Conservation (phyloP, 768 basidiomycete species). For the Lactarius trivialis region DNA sequence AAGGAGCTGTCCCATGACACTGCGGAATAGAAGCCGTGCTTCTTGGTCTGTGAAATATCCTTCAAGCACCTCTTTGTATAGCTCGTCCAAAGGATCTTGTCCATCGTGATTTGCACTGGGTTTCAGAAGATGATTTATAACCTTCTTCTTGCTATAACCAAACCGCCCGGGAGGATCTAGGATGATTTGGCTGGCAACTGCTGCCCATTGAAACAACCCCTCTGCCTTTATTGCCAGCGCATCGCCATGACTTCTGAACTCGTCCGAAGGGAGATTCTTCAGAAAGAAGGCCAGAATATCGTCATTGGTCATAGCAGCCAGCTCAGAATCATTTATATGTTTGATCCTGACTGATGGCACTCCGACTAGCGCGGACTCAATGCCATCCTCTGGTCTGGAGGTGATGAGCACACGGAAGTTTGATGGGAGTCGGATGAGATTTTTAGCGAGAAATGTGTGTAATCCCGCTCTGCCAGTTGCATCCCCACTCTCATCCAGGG, state of each 20-base stretch:
- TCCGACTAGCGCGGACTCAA: background rate
- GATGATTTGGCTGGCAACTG: background rate
- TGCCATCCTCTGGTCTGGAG: background rate
- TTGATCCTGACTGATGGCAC: background rate
- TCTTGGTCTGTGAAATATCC: background rate
- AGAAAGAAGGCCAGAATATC: background rate
- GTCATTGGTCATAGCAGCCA: background rate
- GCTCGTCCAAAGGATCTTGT: background rate
- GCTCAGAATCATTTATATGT: background rate
- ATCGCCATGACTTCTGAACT: background rate
- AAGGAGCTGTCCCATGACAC: background rate
- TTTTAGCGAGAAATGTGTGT: background rate
- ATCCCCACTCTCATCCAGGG: background rate
- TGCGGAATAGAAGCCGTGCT: background rate
- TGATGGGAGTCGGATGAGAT: background rate
- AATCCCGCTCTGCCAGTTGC: background rate
- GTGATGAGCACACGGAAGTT: background rate
- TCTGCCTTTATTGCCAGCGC: background rate
- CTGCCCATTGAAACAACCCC: background rate
- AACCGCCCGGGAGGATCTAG: background rate
- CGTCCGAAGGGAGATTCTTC: background rate
- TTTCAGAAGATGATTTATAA: background rate
- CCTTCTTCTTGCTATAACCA: background rate
- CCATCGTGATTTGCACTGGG: background rate
- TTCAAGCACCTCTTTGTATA: background rate